Base-by-base conservation (phyloP, 75 land plant genomes). In the Selaginella moellendorffii region DNA sequence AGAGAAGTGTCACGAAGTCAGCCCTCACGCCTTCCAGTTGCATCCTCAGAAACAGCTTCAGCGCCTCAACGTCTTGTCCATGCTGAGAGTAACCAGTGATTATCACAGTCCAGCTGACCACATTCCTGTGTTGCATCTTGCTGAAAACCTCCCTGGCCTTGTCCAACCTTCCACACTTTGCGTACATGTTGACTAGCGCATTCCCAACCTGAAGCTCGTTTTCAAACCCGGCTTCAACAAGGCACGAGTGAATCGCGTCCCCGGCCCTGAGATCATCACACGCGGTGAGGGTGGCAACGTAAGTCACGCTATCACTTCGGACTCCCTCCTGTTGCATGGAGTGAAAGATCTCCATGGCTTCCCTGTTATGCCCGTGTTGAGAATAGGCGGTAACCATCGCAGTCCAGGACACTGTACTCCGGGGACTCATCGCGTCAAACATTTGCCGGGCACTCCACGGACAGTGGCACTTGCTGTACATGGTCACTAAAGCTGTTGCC, bases 391-490 rank as follows among this genome's bases (percentile, higher is more conserved):
- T 68, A 0, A 85, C 78, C 83, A 83, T 78, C 19, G 74, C 83
- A 69, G 78, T 80, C 81, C 83, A 85, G 14, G 71, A 66, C 17
- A 76, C 52, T 27, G 71, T 69, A 64, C 83, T 81, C 30, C 63
- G 74, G 51, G 73, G 78, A 24, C 28, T 54, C 70, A 72, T 69
- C n/a, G 63, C 59, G 30, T 71, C 54, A 63, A 86, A 86, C 36
- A 76, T 52, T 52, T 69, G 64, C 51, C 74, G 67, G 26, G 81
- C 69, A 60, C 28, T 69, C 18, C 69, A 63, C 0, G 83, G 69
- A 26, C 72, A 64, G 54, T 83, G 81, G 65, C 90, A 86, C 58
- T 81, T 84, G n/a, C 77, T 69, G 78, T 81, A 71, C 73, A 71
- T 71, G 26, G 29, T 36, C 36, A 71, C 46, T 24, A 71, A 24